Evolutionary conservation across 2,329 filamentous ascomycete species (phyloP), one percentile per base, ranked within the genome.

Genomic region (Dactylellina parvicollis): DNA sequence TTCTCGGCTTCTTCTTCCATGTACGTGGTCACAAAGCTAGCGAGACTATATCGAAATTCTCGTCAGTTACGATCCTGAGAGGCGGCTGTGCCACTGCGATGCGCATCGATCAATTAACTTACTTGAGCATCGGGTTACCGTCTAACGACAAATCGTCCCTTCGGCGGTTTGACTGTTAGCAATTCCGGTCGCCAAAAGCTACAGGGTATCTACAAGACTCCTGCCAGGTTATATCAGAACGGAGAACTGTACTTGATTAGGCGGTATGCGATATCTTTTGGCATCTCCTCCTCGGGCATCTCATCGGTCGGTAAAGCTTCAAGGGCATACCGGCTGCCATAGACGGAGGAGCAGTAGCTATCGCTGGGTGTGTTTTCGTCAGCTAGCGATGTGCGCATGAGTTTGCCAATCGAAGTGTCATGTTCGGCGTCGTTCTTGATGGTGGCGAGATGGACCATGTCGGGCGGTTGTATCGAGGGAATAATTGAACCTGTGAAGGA

Each of bases 1-100:
- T 96, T 92, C 83, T 97, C 93, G 18, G 90, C 93, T 81, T 97
- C 94, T 47, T 96, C 91, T 83, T 97, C 93, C 90, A 96, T 97
- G 84, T 96, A 97, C 0, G 94, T 97, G 1, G 93, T 96, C 76
- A 96, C 92, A 79, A 98, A 98, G 36, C 90, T 93, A 28, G 94
- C 93, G 78, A 98, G 82, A 81, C 92, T 95, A 75, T 78, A 76
- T 8, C 50, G 0, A 77, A 79, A 18, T 2, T 72, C 46, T 75
- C 69, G 60, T 75, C 56, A 56, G 50, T n/a, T n/a, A n/a, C n/a
- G n/a, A n/a, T n/a, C n/a, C n/a, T n/a, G n/a, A n/a, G n/a, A n/a
- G n/a, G n/a, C n/a, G n/a, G n/a, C n/a, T n/a, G n/a, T n/a, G n/a
- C n/a, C n/a, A n/a, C n/a, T n/a, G n/a, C n/a, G n/a, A n/a, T n/a